Conservation (phyloP, 176 grass and related monocot genomes). For the Oropetium thomaeum region DNA sequence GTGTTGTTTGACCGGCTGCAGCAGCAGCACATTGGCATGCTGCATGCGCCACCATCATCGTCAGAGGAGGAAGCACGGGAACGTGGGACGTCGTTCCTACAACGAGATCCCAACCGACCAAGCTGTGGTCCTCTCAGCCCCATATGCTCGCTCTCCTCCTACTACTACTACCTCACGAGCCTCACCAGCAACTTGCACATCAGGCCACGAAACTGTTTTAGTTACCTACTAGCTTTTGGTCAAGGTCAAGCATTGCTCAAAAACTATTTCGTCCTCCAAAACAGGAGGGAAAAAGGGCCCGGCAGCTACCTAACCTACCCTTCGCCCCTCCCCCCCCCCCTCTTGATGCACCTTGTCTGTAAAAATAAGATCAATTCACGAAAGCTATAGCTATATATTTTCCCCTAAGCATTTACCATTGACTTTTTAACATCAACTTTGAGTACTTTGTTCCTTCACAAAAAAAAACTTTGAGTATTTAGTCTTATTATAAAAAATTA, state of each 20-base stretch:
- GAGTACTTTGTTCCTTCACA: too few relatives aligned
- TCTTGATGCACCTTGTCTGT: too few relatives aligned
- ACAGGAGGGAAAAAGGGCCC: background rate
- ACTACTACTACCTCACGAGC: background rate
- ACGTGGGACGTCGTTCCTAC: conserved; percentile 49
- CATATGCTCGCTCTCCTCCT: background rate
- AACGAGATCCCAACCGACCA: conserved; percentile 50
- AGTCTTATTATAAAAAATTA: too few relatives aligned
- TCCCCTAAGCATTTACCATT: too few relatives aligned
- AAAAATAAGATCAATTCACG: too few relatives aligned
- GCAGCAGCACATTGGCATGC: background rate
- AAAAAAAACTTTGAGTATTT: too few relatives aligned
- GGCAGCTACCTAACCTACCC: too few relatives aligned
- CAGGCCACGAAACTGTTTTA: background rate
- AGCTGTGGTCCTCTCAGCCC: conserved; percentile 22
- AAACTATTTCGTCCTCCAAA: background rate
- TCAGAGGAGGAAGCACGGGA: conserved; percentile 24
- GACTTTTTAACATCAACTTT: too few relatives aligned
- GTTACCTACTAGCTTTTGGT: background rate
- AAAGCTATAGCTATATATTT: too few relatives aligned
- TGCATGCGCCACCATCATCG: background rate
- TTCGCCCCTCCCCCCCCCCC: too few relatives aligned
- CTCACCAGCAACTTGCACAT: background rate
- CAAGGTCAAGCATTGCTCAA: background rate
- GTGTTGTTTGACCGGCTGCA: conserved; percentile 1